Percentiles rank a stretch among this genome's conserved stretches.
Evolutionary conservation across 192 early-diverging fungal genomes (phyloP).

Genomic region (Coemansia sp.): DNA sequence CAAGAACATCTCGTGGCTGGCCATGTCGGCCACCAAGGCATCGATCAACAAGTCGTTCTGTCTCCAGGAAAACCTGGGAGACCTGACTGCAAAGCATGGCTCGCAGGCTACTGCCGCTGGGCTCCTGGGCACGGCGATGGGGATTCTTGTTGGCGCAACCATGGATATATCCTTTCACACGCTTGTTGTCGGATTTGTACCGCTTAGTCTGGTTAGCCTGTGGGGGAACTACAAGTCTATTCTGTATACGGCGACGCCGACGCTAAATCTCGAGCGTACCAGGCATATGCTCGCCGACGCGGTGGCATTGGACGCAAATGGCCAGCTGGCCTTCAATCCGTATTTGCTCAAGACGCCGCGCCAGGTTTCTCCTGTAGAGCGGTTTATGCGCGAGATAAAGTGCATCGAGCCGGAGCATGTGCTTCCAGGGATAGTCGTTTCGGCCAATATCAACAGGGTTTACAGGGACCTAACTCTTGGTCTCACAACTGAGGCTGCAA

Average conservation of each 20-base stretch:
- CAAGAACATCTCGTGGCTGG: slow-evolving; percentile 86
- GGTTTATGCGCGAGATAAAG: slow-evolving; percentile 37
- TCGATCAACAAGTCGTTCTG: slow-evolving; percentile 79
- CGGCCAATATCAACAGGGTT: slow-evolving; percentile 11
- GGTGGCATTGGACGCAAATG: neutral
- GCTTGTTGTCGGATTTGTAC: slow-evolving; percentile 63
- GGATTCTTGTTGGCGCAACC: slow-evolving; percentile 46
- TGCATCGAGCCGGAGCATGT: slow-evolving; percentile 7
- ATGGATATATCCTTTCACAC: slow-evolving; percentile 28
- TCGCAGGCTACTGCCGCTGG: slow-evolving; percentile 82
- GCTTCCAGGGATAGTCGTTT: slow-evolving; percentile 27
- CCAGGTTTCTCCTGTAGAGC: slow-evolving; percentile 26
- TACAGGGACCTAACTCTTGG: slow-evolving; percentile 2
- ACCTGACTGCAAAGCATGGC: slow-evolving; percentile 79
- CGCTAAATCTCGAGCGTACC: slow-evolving; percentile 36
- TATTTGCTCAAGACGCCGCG: slow-evolving; percentile 25
- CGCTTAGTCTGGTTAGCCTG: slow-evolving; percentile 67
- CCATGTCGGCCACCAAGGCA: slow-evolving; percentile 73
- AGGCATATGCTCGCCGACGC: slow-evolving; percentile 23
- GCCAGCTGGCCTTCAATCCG: slow-evolving; percentile 13
- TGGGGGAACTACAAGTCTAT: slow-evolving; percentile 68
- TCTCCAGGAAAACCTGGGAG: slow-evolving; percentile 73
- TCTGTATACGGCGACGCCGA: slow-evolving; percentile 32
- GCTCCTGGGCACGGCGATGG: slow-evolving; percentile 64
- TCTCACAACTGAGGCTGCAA: neutral